Conservation (phyloP, 148 eudicot genomes). For the Cornus suecica region DNA sequence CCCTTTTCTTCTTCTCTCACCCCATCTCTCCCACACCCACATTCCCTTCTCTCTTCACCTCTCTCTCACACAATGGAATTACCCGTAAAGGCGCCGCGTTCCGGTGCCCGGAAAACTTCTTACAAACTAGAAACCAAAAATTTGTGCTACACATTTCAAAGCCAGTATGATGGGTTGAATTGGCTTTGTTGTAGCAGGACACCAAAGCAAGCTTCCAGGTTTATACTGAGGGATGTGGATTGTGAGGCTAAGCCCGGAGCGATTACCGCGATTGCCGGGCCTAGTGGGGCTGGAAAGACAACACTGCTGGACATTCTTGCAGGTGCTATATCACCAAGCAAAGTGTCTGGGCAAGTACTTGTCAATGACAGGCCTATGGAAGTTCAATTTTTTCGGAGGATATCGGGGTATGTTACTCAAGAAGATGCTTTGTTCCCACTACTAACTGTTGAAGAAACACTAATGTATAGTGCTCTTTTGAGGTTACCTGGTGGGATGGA, state of each 20-base stretch:
- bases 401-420: slow-evolving; percentile 87
- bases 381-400: slow-evolving; percentile 32
- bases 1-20: slow-evolving; percentile 11
- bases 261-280: slow-evolving; percentile 88
- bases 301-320: slow-evolving; percentile 76
- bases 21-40: neutral
- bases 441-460: slow-evolving; percentile 87
- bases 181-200: slow-evolving; percentile 18
- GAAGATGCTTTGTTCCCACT: slow-evolving; percentile 77
- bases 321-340: slow-evolving; percentile 40
- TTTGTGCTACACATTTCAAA: slow-evolving; percentile 38
- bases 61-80: slow-evolving; percentile 44
- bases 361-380: slow-evolving; percentile 49
- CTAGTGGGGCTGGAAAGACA: slow-evolving; percentile 98
- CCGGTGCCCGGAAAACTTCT: slow-evolving; percentile 20
- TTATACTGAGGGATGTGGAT: slow-evolving; percentile 59
- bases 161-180: slow-evolving; percentile 24
- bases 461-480: slow-evolving; percentile 76
- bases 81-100: slow-evolving; percentile 40
- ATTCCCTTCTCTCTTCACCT: neutral
- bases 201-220: slow-evolving; percentile 27
- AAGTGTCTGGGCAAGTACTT: slow-evolving; percentile 52
- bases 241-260: slow-evolving; percentile 76
- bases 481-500: slow-evolving; percentile 42
- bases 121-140: slow-evolving; percentile 52